A percentile compares a stretch with the other conserved stretches of the same genome.
Conservation (phyloP, 2,329 filamentous ascomycete genomes). For the Aspergillus pseudoterreus region DNA sequence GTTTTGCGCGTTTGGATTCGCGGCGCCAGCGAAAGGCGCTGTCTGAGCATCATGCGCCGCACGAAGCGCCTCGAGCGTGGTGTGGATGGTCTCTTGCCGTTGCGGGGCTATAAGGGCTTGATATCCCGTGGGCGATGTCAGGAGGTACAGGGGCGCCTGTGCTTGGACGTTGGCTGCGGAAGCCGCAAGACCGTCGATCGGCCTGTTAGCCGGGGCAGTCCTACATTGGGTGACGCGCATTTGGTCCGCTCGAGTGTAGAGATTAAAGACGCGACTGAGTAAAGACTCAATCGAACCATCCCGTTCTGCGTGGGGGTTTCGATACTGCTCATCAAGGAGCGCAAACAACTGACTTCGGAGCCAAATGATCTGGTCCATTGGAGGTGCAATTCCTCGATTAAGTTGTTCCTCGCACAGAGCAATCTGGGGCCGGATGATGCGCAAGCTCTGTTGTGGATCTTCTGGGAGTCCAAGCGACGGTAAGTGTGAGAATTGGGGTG, state of each 20-base stretch:
- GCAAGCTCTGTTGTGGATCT: slow-evolving; percentile 15
- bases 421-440: slow-evolving; percentile 21
- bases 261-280: slow-evolving; percentile 26
- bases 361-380: slow-evolving; percentile 27
- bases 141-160: slow-evolving; percentile 35
- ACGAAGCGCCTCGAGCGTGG: slow-evolving; percentile 12
- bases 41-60: slow-evolving; percentile 7
- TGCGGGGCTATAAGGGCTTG: slow-evolving; percentile 43
- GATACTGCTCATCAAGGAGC: slow-evolving; percentile 30
- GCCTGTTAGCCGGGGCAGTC: not conserved
- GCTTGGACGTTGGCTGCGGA: not conserved
- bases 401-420: slow-evolving; percentile 27
- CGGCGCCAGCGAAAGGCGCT: not conserved
- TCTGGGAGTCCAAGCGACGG: not conserved
- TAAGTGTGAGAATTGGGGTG: not conserved
- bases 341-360: slow-evolving; percentile 29
- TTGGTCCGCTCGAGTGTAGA: slow-evolving; percentile 30
- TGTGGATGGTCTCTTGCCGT: slow-evolving; percentile 21
- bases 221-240: slow-evolving; percentile 23
- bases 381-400: slow-evolving; percentile 22
- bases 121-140: slow-evolving; percentile 44
- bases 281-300: slow-evolving; percentile 25
- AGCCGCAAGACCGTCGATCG: not conserved
- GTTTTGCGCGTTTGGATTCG: slow-evolving; percentile 7
- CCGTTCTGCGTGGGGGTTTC: slow-evolving; percentile 19